Evolutionary conservation across 176 grass and related monocot species (phyloP), one percentile per base, ranked within the genome.

Genomic region (Ensete glaucum): DNA sequence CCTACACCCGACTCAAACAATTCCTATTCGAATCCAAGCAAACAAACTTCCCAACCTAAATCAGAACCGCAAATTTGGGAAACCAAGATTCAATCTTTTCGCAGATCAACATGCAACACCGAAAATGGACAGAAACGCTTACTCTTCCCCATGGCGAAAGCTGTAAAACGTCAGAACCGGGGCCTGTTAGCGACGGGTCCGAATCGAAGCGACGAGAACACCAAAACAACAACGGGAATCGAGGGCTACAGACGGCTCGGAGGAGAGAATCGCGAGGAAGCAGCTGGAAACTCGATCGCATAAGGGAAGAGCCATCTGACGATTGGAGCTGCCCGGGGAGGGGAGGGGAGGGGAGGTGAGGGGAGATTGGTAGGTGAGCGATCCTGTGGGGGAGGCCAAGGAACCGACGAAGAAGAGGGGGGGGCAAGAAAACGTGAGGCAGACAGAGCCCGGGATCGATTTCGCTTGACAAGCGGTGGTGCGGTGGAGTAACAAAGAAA

Each of bases 221-320:
- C 26, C 23, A 54, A 58, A 62, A 64, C 62, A 66, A 82, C 24
- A 82, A 57, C 63, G 81, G n/a, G 1, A 53, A 25, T 52, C 34
- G 59, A 49, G 34, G 17, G 29, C 60, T 52, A 50, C n/a, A 48
- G 80, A 53, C 9, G 9, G 63, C 22, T 26, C 48, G 24, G 16
- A 64, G 65, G 53, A 34, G 43, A 48, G 54, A 68, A 73, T 73
- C n/a, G 60, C 34, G 17, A 69, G 62, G 50, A 55, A 63, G 55
- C 64, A 52, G 49, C 10, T 20, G 9, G 68, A 51, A 21, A 84
- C 64, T 79, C 77, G 82, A 72, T 79, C 64, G 23, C 57, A 84
- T 58, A 67, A 74, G 76, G 57, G 64, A 70, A 79, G 54, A 84
- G 69, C 82, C 82, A 84, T 84, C 71, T 79, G 72, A 62, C 59